phyloP scores from a whole-genome alignment of 345 rosid genomes.

The Euphorbia lathyris region DNA sequence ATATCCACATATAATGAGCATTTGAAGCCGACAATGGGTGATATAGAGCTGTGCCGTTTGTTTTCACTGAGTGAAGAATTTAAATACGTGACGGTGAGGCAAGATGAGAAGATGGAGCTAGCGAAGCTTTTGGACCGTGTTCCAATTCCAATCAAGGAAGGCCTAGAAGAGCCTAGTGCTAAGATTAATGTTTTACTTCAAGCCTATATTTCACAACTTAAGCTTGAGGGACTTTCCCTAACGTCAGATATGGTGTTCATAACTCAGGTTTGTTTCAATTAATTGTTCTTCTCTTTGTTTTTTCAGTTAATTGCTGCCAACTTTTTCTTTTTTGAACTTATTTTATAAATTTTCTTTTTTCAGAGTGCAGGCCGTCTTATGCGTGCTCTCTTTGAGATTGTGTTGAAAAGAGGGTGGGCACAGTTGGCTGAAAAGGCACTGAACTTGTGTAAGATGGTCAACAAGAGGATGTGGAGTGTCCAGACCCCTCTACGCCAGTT shows the following conservation, averaged over 20 bases:
- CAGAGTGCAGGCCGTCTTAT: constrained; percentile 93
- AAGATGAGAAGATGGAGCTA: constrained; percentile 98
- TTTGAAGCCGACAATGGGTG: constrained; percentile 97
- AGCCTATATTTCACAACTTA: constrained; percentile 91
- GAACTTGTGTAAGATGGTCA: constrained; percentile 88
- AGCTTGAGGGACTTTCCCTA: constrained; percentile 94
- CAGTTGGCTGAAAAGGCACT: constrained; percentile 90
- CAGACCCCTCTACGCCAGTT: constrained; percentile 94
- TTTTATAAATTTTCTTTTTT: constrained; percentile 17
- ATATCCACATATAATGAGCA: constrained; percentile 88
- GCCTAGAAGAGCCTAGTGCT: constrained; percentile 93
- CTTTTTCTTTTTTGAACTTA: neutral
- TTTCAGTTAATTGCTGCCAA: neutral
- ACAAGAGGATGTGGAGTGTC: constrained; percentile 96
- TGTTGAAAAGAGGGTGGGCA: constrained; percentile 93
- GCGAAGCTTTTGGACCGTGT: constrained; percentile 89
- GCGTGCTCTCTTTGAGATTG: constrained; percentile 91
- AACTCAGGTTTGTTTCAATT: constrained; percentile 60
- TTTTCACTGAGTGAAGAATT: constrained; percentile 93
- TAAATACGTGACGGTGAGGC: constrained; percentile 90
- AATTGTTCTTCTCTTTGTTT: too few species aligned
- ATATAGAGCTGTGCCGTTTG: constrained; percentile 81
- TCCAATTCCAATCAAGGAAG: constrained; percentile 93
- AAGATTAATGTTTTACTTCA: constrained; percentile 93
- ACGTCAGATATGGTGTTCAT: constrained; percentile 92